A percentile compares a stretch with the other conserved stretches of the same genome.
Evolutionary conservation across 768 basidiomycete genomes (phyloP).

Genomic region (Boletus vinaceobasis): DNA sequence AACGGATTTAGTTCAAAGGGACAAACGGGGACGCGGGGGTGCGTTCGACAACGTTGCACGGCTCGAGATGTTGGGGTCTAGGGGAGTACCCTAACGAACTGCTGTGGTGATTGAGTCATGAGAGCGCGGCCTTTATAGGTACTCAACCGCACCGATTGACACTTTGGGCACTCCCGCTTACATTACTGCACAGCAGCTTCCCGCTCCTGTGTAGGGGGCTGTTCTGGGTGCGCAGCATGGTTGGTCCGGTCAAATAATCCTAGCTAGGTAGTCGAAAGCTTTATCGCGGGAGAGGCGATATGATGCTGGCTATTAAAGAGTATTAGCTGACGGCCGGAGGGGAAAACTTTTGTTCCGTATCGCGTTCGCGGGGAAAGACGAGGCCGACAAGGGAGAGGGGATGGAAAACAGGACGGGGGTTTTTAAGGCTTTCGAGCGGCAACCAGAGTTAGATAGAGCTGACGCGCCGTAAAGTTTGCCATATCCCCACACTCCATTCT

Average conservation of each 20-base stretch:
- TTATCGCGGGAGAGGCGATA: not conserved
- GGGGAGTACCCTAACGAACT: not conserved
- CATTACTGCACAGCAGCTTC: slow-evolving; percentile 15
- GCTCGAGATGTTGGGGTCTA: not conserved
- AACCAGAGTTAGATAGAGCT: slow-evolving; percentile 1
- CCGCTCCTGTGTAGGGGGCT: slow-evolving; percentile 19
- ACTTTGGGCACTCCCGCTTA: not conserved
- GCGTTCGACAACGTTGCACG: not conserved
- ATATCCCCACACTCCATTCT: slow-evolving; percentile 13
- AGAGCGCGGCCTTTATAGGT: slow-evolving; percentile 10
- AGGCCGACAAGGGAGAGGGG: not conserved
- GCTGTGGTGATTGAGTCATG: slow-evolving; percentile 13
- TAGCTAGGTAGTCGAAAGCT: not conserved
- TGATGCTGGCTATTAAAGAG: not conserved
- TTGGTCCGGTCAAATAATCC: not conserved
- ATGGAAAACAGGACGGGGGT: not conserved
- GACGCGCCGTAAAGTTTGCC: slow-evolving; percentile 15
- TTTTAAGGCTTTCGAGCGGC: slow-evolving; percentile 7
- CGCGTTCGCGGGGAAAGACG: not conserved
- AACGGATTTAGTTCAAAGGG: not conserved
- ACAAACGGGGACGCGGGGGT: slow-evolving; percentile 6
- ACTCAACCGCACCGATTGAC: slow-evolving; percentile 10
- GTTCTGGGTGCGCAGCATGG: slow-evolving; percentile 6
- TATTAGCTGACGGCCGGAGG: not conserved
- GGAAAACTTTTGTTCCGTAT: not conserved